Evolutionary conservation across 352 stramenopile genomes (phyloP), one percentile per base, ranked within the genome.

Genomic region (Pythium aristosporum): DNA sequence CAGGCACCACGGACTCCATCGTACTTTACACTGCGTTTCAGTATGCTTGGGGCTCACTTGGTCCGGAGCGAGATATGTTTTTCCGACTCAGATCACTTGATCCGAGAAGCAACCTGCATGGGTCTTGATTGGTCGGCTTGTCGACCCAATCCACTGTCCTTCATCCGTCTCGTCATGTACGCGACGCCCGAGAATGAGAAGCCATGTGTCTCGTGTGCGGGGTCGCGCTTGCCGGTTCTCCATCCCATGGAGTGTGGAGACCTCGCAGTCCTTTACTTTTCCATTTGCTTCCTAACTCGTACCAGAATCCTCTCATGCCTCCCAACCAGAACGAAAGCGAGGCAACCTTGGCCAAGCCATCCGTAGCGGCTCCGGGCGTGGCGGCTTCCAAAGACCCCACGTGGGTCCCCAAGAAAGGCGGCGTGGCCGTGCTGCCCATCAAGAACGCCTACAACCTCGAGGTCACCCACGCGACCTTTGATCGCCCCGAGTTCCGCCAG

Each of bases 401-500:
- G 20, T 51, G 46, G 46, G 7, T 51, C 12, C 46, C 46, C 1
- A 32, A 2, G 11, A 39, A 54, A 15, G 28, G 41, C 48, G 48
- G 25, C 48, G 8, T 6, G 48, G 28, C 48, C 12, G 48, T 41
- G 48, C 48, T 54, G 34, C 60, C 63, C 20, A 62, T 70, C 57
- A 70, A 70, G 63, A 70, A 70, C 30, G 63, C 57, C 3, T 61
- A 57, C 60, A 67, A 67, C 60, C 60, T 50, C 18, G 18, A 48
- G 13, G 51, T 68, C 23, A 10, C 55, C 20, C 51, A 68, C 58
- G n/a, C 32, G 9, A 25, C 46, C n/a, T 48, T 75, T 18, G 61
- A 64, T 6, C 52, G 62, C 18, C 56, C 63, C 18, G 54, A 74
- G 44, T 53, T 77, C 5, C 36, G 63, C 20, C 63, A 54, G 13